Evolutionary conservation across 768 basidiomycete genomes (phyloP), one percentile per base, ranked within the genome.

Genomic region (Leccinum ochraceum): DNA sequence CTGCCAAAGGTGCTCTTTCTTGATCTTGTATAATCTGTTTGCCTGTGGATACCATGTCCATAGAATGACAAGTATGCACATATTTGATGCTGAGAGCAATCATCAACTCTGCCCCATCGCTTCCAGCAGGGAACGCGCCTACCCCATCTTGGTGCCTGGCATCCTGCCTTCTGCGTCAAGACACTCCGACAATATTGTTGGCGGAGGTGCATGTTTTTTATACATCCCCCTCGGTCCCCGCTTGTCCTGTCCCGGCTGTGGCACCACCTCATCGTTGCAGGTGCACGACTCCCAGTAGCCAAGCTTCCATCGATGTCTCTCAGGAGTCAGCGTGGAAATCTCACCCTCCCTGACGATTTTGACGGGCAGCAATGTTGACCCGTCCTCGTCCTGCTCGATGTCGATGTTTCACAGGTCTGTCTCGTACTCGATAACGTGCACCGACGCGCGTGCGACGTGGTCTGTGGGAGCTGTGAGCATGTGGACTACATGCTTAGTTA

Each of bases 381-480:
- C 68, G 4, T 75, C 77, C 13, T 79, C 88, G 46, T 89, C 89
- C 37, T 81, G 83, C 67, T 90, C 90, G 9, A 89, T 78, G 56
- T 93, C 90, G 60, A 92, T 87, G 67, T 89, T 91, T 89, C 90
- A 92, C 28, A 28, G 28, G 69, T 91, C 88, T 1, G 87, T 85
- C 75, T 92, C 90, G 69, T 87, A 88, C 59, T 91, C 89, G 60
- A 92, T 89, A 46, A 92, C 90, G 17, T 85, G 88, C 0, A 83
- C 76, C 2, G 88, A 79, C 0, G 87, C 87, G 63, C 86, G 87
- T 50, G 81, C 69, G 67, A 93, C 89, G 63, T 89, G 88, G 7
- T 92, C 28, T 28, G 28, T 28, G 28, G 7, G 28, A 28, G 28
- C 28, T 28, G 28, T 1, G 28, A 28, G 28, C 28, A 28, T 28